Conservation (phyloP, 352 stramenopile genomes). For the Phytopythium mirpurense region DNA sequence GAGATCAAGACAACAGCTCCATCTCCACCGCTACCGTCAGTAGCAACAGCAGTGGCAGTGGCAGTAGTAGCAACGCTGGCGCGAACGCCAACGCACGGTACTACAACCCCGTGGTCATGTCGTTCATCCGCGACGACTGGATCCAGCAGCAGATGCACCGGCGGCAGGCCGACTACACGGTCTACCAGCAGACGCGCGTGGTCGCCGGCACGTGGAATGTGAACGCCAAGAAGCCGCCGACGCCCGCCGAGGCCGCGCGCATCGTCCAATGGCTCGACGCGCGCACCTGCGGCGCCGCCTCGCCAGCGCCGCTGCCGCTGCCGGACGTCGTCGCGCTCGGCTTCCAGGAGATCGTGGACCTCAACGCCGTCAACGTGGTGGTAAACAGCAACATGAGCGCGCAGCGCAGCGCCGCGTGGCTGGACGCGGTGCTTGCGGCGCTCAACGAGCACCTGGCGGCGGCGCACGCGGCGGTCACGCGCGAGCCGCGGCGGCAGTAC, state of each 20-base stretch:
- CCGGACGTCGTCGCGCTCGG: constrained; percentile 72
- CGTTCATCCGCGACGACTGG: constrained; percentile 85
- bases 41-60: too few relatives aligned
- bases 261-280: constrained; percentile 67
- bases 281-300: constrained; percentile 4
- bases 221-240: constrained; percentile 98
- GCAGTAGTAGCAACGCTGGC: not conserved
- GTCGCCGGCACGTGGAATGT: constrained; percentile 98
- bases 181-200: constrained; percentile 48
- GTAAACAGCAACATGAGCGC: constrained; percentile 93
- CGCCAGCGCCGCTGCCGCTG: constrained; percentile 5
- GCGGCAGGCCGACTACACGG: constrained; percentile 61
- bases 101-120: constrained; percentile 82
- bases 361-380: constrained; percentile 99
- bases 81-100: constrained; percentile 41
- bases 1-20: too few relatives aligned
- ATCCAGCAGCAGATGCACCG: constrained; percentile 72
- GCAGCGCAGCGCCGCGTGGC: constrained; percentile 85
- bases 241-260: constrained; percentile 37
- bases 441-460: constrained; percentile 79
- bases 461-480: not conserved
- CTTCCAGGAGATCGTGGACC: constrained; percentile 99
- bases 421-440: constrained; percentile 86
- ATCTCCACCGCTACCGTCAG: too few relatives aligned
- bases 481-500: constrained; percentile 35